Evolutionary conservation across 129 eudicot genomes (phyloP), one percentile per base, ranked within the genome.

Genomic region (Escallonia herrerae): DNA sequence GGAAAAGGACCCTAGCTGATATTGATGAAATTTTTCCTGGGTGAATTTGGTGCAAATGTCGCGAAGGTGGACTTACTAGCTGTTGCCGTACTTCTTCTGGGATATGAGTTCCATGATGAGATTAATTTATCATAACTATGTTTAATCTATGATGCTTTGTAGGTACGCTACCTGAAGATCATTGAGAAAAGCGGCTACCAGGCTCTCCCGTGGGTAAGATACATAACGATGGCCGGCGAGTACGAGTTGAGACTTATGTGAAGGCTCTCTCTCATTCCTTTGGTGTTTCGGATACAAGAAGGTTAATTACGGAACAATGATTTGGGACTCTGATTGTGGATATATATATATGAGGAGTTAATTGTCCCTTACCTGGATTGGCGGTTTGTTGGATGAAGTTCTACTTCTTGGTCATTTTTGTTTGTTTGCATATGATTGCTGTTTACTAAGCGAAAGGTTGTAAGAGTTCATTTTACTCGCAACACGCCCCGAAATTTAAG

Each of bases 191-290:
- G 96, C 58, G 97, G 97, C 46, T 91, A 91, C 62, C 97, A 91
- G 64, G 95, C 96, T 83, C 96, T 91, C 55, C 97, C 97, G 40
- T 91, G 97, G 97, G 97, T 91, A 72, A 80, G 97, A 76, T 91
- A 91, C 76, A 91, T 87, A 64, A 91, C 97, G 46, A 91, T 91
- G 97, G 97, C 97, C 7, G 96, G 97, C 37, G 97, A 91, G 74
- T 91, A 91, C 76, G 97, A 91, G 74, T 72, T 91, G 66, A 85
- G 97, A 70, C 86, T 91, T 55, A 56, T 85, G 70, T 89, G 75
- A 86, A 63, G 72, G 63, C 54, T n/a, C n/a, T 57, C 58, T 66
- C 51, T 38, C 43, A 43, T 15, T 64, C 15, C 33, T 37, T 15
- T n/a, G n/a, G n/a, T n/a, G n/a, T n/a, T n/a, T n/a, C n/a, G n/a